phyloP scores from a whole-genome alignment of 148 eudicot species.

The Silene latifolia region DNA sequence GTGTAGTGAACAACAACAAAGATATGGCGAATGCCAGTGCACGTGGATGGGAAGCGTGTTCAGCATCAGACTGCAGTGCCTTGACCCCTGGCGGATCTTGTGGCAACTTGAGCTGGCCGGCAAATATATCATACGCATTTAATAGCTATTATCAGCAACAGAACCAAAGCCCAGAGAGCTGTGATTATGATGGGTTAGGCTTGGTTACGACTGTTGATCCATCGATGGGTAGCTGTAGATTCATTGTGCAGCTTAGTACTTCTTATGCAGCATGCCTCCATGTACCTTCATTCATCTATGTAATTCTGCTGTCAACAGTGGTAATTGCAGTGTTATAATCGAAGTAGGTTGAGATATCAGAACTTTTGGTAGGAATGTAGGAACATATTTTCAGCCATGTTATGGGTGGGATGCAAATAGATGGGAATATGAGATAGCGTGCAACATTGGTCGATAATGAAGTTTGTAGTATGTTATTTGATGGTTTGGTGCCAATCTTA shows the following conservation, averaged over 20 bases:
- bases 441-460: background rate
- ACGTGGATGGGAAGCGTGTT: constrained; percentile 53
- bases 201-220: constrained; percentile 88
- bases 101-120: constrained; percentile 72
- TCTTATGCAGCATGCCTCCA: constrained; percentile 33
- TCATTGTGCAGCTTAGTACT: constrained; percentile 48
- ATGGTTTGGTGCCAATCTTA: background rate
- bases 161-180: constrained; percentile 65
- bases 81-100: constrained; percentile 75
- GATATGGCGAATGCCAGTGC: constrained; percentile 59
- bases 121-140: constrained; percentile 77
- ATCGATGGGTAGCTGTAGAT: constrained; percentile 64
- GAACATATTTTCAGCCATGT: constrained; percentile 13
- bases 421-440: background rate
- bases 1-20: constrained; percentile 71
- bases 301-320: constrained; percentile 28
- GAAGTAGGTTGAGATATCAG: background rate
- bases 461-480: background rate
- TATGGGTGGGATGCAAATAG: background rate
- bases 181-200: constrained; percentile 82
- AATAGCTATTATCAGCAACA: constrained; percentile 86
- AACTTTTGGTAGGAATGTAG: background rate
- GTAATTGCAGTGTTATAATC: constrained; percentile 28
- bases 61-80: constrained; percentile 64
- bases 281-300: constrained; percentile 20